These are phyloP conservation scores for Smittium mucronatum DNA, from an alignment of 371 early-diverging fungal species.

Conservation along the genomic window DNA sequence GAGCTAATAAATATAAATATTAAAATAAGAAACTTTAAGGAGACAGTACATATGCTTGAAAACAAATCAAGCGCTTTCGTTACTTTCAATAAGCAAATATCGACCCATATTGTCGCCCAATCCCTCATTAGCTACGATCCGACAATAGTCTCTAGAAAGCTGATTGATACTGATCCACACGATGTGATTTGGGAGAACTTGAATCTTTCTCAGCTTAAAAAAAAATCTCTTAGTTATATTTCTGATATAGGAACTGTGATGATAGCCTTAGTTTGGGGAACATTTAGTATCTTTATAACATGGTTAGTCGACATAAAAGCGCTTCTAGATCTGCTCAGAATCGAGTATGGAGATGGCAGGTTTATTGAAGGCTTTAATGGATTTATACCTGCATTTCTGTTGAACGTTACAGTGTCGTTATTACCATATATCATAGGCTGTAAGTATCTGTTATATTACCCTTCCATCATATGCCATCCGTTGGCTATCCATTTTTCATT, in stretches of 20 bases:
- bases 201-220: conserved; percentile 42
- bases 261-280: conserved; percentile 57
- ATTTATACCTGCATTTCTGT: conserved; percentile 56
- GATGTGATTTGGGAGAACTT: conserved; percentile 67
- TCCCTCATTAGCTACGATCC: conserved; percentile 27
- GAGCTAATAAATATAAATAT: neutral
- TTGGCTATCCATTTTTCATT: no score
- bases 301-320: conserved; percentile 41
- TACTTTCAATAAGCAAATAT: conserved; percentile 60
- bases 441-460: no score
- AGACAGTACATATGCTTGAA: neutral
- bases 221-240: conserved; percentile 41
- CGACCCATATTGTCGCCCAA: conserved; percentile 74
- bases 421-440: conserved; percentile 37
- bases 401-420: conserved; percentile 54
- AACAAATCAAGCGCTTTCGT: conserved; percentile 60
- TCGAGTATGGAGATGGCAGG: neutral
- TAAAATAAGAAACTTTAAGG: neutral
- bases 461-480: no score
- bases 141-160: neutral
- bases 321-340: conserved; percentile 3
- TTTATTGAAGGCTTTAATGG: conserved; percentile 48
- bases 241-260: conserved; percentile 39
- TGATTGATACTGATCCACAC: neutral
- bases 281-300: conserved; percentile 47